Percentiles rank a stretch among this genome's conserved stretches.
These are phyloP conservation scores for Suhomyces kilbournensis DNA, from an alignment of 805 yeast genomes.

Conservation along the genomic window DNA sequence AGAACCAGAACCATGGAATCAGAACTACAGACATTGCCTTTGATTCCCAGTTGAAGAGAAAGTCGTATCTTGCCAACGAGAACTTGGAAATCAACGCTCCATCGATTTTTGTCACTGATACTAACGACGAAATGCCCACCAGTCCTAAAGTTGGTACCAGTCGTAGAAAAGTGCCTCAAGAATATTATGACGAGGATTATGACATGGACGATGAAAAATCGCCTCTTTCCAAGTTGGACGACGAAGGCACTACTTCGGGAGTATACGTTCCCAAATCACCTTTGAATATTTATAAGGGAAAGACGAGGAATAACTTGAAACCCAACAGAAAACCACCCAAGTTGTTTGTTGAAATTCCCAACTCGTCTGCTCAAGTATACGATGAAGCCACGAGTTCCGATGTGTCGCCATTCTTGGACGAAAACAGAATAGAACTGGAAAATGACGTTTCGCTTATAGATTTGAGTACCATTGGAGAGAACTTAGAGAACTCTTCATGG, in stretches of 20 bases:
- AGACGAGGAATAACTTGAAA: conserved; percentile 6
- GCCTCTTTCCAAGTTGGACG: neutral
- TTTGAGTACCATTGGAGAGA: conserved; percentile 22
- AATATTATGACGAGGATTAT: conserved; percentile 5
- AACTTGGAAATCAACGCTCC: conserved; percentile 15
- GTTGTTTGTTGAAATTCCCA: conserved; percentile 17
- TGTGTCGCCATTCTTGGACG: conserved; percentile 14
- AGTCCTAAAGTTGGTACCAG: neutral
- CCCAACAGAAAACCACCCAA: conserved; percentile 11
- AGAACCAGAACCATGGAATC: conserved; percentile 27
- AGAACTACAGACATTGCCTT: conserved; percentile 23
- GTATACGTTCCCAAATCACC: conserved; percentile 33
- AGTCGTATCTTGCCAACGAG: conserved; percentile 26
- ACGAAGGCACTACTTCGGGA: conserved; percentile 17
- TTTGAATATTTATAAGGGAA: conserved; percentile 18
- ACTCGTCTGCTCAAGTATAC: neutral
- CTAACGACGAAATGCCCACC: neutral
- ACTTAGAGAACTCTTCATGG: conserved; percentile 26
- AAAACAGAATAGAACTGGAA: neutral
- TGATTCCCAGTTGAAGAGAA: conserved; percentile 19
- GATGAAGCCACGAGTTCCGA: conserved; percentile 7
- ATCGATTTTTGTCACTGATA: conserved; percentile 9
- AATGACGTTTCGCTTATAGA: conserved; percentile 17
- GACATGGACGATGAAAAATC: conserved; percentile 6
- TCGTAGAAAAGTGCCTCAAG: neutral